These are phyloP conservation scores for Sclerotinia borealis DNA, from an alignment of 2,329 filamentous ascomycete genomes.

Conservation along the genomic window DNA sequence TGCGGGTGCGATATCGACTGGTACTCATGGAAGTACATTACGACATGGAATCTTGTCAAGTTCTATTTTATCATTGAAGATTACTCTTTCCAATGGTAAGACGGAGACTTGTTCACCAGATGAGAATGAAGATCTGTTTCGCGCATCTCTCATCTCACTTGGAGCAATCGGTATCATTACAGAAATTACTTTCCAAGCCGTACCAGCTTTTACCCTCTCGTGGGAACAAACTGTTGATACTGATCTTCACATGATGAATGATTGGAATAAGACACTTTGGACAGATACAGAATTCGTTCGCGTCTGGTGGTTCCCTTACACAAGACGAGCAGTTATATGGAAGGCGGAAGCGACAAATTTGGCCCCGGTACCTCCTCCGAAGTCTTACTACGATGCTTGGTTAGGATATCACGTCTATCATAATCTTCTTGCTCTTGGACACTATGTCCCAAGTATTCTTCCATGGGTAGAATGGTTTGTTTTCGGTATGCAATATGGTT, in stretches of 20 bases:
- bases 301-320: constrained; percentile 98
- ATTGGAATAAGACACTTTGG: constrained; percentile 75
- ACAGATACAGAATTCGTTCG: constrained; percentile 80
- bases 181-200: constrained; percentile 78
- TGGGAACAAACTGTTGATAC: constrained; percentile 78
- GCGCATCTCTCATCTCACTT: constrained; percentile 78
- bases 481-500: constrained; percentile 96
- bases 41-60: constrained; percentile 80
- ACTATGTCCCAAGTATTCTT: constrained; percentile 70
- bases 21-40: constrained; percentile 85
- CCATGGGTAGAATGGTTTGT: constrained; percentile 95
- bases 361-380: constrained; percentile 46
- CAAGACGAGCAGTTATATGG: constrained; percentile 83
- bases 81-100: constrained; percentile 76
- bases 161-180: constrained; percentile 87
- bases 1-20: constrained; percentile 85
- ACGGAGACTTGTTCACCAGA: constrained; percentile 62
- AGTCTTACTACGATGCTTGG: constrained; percentile 72
- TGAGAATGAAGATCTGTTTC: constrained; percentile 73
- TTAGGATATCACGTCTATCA: constrained; percentile 90
- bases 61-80: constrained; percentile 64
- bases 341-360: constrained; percentile 71
- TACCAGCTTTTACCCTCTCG: constrained; percentile 73
- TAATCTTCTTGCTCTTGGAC: constrained; percentile 74
- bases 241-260: constrained; percentile 60